phyloP scores from a whole-genome alignment of 2,329 filamentous ascomycete species.

The Botrytis elliptica region DNA sequence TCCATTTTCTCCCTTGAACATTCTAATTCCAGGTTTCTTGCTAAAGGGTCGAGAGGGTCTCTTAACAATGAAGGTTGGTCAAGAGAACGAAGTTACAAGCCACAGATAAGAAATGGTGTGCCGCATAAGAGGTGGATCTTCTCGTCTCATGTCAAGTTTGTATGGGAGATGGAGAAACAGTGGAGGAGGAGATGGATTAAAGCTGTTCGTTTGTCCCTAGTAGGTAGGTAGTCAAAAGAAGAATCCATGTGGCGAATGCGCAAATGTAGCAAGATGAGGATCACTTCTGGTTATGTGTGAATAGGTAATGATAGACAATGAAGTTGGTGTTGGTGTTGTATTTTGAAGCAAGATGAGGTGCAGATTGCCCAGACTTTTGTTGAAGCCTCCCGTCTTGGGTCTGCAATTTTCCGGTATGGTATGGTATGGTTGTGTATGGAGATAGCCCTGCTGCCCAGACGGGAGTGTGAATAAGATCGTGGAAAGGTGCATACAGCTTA shows the following conservation, averaged over 20 bases:
- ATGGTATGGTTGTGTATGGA: background rate
- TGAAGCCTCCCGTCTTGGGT: background rate
- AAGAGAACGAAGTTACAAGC: background rate
- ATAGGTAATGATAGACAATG: background rate
- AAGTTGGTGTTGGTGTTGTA: background rate
- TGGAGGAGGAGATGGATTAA: background rate
- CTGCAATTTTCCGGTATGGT: background rate
- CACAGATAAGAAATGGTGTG: background rate
- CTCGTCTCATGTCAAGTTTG: background rate
- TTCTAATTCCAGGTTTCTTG: background rate
- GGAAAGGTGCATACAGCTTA: background rate
- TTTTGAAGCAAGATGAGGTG: constrained; percentile 1
- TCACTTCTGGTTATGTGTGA: background rate
- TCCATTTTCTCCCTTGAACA: background rate
- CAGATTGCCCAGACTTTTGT: background rate
- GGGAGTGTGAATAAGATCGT: background rate
- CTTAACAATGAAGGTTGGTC: constrained; percentile 6
- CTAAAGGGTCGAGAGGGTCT: background rate
- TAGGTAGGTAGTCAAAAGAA: background rate
- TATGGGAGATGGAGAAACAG: background rate
- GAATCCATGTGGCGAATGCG: background rate
- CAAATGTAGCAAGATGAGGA: background rate
- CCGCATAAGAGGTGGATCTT: background rate
- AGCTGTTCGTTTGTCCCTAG: background rate
- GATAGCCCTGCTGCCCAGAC: background rate